phyloP scores from a whole-genome alignment of 768 basidiomycete genomes.

The Mycena vitilis region DNA sequence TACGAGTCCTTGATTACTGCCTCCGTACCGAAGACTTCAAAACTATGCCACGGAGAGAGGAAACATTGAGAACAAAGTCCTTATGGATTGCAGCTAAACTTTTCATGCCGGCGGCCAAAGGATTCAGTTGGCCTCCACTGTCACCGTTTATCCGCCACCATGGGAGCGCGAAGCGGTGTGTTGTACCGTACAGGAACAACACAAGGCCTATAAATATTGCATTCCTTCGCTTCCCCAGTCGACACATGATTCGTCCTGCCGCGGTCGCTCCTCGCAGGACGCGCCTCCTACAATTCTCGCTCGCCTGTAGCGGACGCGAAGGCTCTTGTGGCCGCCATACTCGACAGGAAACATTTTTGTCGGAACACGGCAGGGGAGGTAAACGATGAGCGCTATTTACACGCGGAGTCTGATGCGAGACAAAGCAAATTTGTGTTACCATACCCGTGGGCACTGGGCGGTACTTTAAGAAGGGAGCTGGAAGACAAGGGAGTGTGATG shows the following conservation, averaged over 20 bases:
- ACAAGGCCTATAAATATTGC: neutral
- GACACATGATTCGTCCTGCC: neutral
- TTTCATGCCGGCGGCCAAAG: neutral
- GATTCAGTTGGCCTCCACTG: neutral
- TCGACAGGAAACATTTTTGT: too few relatives aligned
- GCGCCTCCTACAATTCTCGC: neutral
- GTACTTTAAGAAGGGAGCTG: neutral
- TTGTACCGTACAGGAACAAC: neutral
- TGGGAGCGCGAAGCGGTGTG: slow-evolving; percentile 4
- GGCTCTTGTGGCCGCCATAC: neutral
- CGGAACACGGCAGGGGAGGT: too few relatives aligned
- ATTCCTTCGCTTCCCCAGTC: neutral
- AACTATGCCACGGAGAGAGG: neutral
- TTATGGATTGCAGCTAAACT: too few relatives aligned
- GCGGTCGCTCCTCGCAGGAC: neutral
- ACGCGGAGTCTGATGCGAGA: too few relatives aligned
- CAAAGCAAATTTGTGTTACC: neutral
- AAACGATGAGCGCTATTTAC: too few relatives aligned
- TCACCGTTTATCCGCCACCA: neutral
- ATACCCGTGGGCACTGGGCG: neutral
- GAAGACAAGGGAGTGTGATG: neutral
- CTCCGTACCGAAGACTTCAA: neutral
- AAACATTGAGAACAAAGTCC: neutral
- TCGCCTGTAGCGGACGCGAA: neutral
- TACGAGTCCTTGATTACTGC: neutral